Percentiles rank a stretch among this genome's conserved stretches.
Conservation (phyloP, 108 stramenopile genomes). For the Cyclostephanos invisitatus region DNA sequence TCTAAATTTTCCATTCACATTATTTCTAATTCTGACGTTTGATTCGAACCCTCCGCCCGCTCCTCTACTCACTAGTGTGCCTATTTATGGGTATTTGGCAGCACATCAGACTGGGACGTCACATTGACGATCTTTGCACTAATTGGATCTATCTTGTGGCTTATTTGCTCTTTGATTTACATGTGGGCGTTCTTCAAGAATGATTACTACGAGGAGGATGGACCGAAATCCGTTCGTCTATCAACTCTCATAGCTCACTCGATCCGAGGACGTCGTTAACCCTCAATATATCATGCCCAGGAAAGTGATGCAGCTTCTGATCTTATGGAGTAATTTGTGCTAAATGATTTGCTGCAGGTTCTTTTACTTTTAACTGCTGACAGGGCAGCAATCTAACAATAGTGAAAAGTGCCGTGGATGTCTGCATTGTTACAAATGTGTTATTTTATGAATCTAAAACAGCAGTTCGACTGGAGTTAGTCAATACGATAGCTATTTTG, state of each 20-base stretch:
- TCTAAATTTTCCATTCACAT: not conserved
- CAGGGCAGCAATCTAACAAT: too few relatives aligned
- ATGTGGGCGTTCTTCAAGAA: not conserved
- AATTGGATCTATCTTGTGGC: constrained; percentile 1
- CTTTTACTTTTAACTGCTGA: too few relatives aligned
- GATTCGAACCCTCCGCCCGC: not conserved
- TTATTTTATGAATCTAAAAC: too few relatives aligned
- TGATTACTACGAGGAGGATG: not conserved
- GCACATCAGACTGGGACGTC: constrained; percentile 19
- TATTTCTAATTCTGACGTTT: not conserved
- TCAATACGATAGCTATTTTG: too few relatives aligned
- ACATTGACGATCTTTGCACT: constrained; percentile 1
- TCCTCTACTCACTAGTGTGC: constrained; percentile 1
- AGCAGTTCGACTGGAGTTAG: too few relatives aligned
- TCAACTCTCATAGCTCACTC: not conserved
- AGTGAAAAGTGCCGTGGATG: too few relatives aligned
- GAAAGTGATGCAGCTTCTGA: not conserved
- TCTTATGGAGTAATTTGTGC: not conserved
- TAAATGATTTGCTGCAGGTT: not conserved
- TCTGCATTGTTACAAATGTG: too few relatives aligned
- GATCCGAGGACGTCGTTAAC: not conserved
- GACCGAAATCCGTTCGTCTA: not conserved
- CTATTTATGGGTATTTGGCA: constrained; percentile 19
- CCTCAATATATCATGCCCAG: not conserved
- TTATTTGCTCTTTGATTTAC: constrained; percentile 13